These are phyloP conservation scores for Vanderwaltozyma yarrowii DNA, from an alignment of 805 yeast species.

Conservation along the genomic window DNA sequence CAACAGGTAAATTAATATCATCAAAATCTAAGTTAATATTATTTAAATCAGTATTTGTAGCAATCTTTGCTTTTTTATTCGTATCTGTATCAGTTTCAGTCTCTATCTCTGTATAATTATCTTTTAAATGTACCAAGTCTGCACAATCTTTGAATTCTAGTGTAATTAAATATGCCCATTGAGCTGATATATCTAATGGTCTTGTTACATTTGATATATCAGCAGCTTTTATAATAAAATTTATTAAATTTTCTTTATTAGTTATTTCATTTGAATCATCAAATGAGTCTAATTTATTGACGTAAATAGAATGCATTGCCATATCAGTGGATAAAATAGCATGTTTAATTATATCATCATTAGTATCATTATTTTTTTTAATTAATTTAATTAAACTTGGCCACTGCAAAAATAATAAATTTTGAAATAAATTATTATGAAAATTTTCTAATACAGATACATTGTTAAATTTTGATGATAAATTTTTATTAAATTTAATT, in stretches of 20 bases:
- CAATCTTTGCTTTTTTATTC: background rate
- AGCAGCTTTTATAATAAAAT: slow-evolving; percentile 81
- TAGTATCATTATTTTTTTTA: slow-evolving; percentile 1
- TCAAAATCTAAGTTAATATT: background rate
- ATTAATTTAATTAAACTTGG: slow-evolving; percentile 28
- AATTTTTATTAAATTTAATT: slow-evolving; percentile 46
- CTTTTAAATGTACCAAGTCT: slow-evolving; percentile 23
- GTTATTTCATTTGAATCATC: slow-evolving; percentile 10
- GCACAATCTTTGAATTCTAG: slow-evolving; percentile 68
- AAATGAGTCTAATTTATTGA: slow-evolving; percentile 39
- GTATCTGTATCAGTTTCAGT: too few species aligned
- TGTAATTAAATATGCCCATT: slow-evolving; percentile 78
- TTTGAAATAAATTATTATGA: slow-evolving; percentile 58
- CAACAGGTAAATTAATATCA: slow-evolving; percentile 4
- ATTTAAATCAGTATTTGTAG: background rate
- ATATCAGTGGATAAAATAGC: slow-evolving; percentile 80
- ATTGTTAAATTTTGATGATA: slow-evolving; percentile 51
- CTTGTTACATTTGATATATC: slow-evolving; percentile 91
- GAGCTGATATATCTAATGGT: slow-evolving; percentile 60
- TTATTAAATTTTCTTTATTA: slow-evolving; percentile 39
- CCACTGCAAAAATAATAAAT: slow-evolving; percentile 44
- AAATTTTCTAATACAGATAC: slow-evolving; percentile 72
- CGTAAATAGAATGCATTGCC: slow-evolving; percentile 76
- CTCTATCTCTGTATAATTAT: too few species aligned
- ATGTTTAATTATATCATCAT: slow-evolving; percentile 12